A percentile compares a stretch with the other conserved stretches of the same genome.
Evolutionary conservation across 2,329 filamentous ascomycete species (phyloP).

Genomic region (Tricladium varicosporioides): DNA sequence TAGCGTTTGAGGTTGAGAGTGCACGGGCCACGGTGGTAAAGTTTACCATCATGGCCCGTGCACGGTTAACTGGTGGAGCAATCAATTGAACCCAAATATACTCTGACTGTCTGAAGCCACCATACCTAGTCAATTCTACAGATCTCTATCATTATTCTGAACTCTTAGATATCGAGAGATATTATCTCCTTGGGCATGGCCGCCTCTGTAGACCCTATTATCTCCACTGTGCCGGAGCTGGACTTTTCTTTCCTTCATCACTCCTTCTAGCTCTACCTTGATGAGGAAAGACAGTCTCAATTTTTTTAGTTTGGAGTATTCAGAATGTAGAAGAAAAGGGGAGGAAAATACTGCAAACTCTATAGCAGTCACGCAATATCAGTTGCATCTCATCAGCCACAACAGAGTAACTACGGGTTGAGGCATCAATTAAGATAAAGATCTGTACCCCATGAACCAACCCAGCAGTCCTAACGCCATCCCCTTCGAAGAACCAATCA

Average conservation of each 20-base stretch:
- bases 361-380: not conserved
- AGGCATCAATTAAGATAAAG: not conserved
- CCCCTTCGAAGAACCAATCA: not conserved
- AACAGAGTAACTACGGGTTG: not conserved
- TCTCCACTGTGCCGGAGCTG: not conserved
- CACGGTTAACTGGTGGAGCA: not conserved
- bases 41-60: conserved; percentile 1
- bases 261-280: not conserved
- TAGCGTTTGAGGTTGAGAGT: not conserved
- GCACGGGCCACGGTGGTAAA: not conserved
- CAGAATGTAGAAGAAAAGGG: not conserved
- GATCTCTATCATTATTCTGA: not conserved
- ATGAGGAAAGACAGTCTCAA: not conserved
- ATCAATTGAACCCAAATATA: not conserved
- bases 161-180: not conserved
- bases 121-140: not conserved
- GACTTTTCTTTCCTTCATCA: not conserved
- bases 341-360: not conserved
- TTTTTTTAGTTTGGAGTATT: not conserved
- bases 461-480: not conserved
- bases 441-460: not conserved
- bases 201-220: not conserved
- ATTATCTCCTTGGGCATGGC: not conserved
- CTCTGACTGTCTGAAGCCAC: not conserved
- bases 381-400: not conserved